Evolutionary conservation across 345 rosid species (phyloP), one percentile per base, ranked within the genome.

Genomic region (Lepidium aucheri): DNA sequence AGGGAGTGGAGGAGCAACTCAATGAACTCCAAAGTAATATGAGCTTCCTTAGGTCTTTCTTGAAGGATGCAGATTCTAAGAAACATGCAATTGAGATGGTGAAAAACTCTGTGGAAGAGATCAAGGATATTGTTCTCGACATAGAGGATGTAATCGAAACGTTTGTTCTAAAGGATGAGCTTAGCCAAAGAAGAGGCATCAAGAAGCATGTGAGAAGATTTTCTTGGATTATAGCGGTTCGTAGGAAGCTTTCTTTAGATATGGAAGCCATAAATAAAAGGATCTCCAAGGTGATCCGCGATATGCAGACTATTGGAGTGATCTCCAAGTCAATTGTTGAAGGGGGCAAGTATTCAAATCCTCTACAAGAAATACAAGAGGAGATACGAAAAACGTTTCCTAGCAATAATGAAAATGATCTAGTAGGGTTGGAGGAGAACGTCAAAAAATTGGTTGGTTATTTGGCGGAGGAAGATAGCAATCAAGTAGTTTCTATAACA

Each of bases 351-450:
- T 35, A 17, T 35, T 7, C 45, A 11, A 45, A 11, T 7, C 32
- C 45, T 38, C 17, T 39, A 58, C 44, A 12, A 13, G 62, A 36
- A 38, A 38, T 17, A 38, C 44, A 35, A 56, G 58, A 14, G 34
- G 46, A 56, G 46, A 56, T 36, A 9, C 44, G 46, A 3, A 12
- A 38, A 13, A 35, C 49, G 1, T 61, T 41, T 69, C 49, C 74
- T 9, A 77, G 40, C 42, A 18, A 68, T 5, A 33, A 50, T 7
- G 82, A 76, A 5, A 64, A 66, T 3, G 11, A 60, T 43, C 60
- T 73, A 33, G 79, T 79, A 38, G 86, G 83, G 34, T 69, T 66
- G 11, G 80, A 72, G 7, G 69, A 66, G 12, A 69, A 70, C 41
- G 54, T 67, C 0, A 5, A 55, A 1, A 50, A 10, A 0, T 11